Base-by-base conservation (phyloP, 2,329 filamentous ascomycete species). In the Aspergillus vadensis region DNA sequence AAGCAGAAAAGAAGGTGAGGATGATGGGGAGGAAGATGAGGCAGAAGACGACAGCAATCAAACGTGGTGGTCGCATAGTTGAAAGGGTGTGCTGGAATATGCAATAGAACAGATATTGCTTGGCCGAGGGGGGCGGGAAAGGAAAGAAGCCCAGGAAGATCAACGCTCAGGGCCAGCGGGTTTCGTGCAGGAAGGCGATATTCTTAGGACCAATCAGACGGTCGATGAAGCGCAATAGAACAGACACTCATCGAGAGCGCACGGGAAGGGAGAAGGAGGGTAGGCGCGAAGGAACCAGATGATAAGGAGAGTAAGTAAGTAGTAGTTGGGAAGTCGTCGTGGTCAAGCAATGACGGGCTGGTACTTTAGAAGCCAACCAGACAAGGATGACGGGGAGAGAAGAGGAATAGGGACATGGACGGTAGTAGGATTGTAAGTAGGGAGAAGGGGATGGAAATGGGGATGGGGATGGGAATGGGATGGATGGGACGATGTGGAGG, bases 1-100 rank as follows among this genome's bases (percentile, higher is more conserved):
- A 70, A 49, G 78, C 76, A 23, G 79, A 81, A 58, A 81, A 74
- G 64, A 79, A 76, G 44, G 80, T 82, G 52, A 82, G 70, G 61
- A 81, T 71, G 57, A 81, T 79, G 39, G 80, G 80, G 50, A 81
- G 70, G 66, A 80, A 80, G 65, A 82, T 73, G 62, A 82, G 76
- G 65, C 77, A 80, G 50, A 78, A 72, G 54, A 82, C 70, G 41
- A 81, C 70, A n/a, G 81, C 63, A 49, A 82, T 69, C 48, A 82
- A 71, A 52, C 78, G 79, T 69, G 78, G 78, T 49, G 79, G 78
- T 68, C 80, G 77, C 80, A 82, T 82, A 56, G 65, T 75, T 70
- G 25, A 9, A n/a, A 27, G 4, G 41, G 23, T 30, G 19, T 38
- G n/a, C 4, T 36, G 32, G 17, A 32, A 27, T 27, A 19, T 21